These are phyloP conservation scores for Stephania yunnanensis DNA, from an alignment of 164 flowering plant species.

Conservation along the genomic window DNA sequence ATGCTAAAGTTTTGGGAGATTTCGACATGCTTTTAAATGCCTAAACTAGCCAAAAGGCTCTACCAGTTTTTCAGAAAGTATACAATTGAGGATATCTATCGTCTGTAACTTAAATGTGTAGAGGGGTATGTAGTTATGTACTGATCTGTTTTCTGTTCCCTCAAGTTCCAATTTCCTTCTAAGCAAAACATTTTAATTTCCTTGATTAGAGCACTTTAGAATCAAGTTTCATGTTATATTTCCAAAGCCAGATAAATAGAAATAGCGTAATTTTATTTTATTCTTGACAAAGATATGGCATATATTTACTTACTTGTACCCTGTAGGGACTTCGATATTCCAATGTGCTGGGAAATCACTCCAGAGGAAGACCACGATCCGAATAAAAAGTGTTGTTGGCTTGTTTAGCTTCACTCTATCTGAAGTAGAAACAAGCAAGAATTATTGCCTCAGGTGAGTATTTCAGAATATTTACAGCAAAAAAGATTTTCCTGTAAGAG, in stretches of 20 bases:
- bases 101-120: constrained; percentile 12
- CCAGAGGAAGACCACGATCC: neutral
- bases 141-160: neutral
- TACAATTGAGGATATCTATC: constrained; percentile 10
- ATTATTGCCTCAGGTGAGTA: neutral
- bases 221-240: neutral
- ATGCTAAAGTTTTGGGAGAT: constrained; percentile 32
- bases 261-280: neutral
- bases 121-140: constrained; percentile 18
- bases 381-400: neutral
- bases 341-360: constrained; percentile 18
- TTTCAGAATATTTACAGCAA: neutral
- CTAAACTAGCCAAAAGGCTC: constrained; percentile 15
- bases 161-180: neutral
- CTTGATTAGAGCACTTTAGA: neutral
- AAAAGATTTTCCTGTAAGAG: no score
- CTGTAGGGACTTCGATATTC: constrained; percentile 18
- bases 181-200: neutral
- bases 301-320: neutral
- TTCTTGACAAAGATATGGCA: neutral
- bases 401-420: constrained; percentile 5
- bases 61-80: constrained; percentile 13
- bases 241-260: neutral
- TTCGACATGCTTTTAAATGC: constrained; percentile 12
- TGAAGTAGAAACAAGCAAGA: neutral